phyloP scores from a whole-genome alignment of 306 rosid genomes.

The Hippophae rhamnoides region DNA sequence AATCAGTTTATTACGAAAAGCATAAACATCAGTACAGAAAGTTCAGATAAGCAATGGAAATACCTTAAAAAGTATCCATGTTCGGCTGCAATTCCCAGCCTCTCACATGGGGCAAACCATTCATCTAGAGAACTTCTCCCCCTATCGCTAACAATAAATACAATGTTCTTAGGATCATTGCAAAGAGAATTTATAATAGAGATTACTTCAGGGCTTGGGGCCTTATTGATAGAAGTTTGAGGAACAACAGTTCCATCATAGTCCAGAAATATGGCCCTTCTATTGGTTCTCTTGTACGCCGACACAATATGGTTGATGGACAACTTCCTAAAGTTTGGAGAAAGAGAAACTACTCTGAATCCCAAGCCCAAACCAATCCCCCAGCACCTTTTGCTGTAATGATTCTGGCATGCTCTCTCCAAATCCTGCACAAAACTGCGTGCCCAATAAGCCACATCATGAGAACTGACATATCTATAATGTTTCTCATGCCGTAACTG shows the following conservation, averaged over 20 bases:
- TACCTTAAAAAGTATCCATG: conserved; percentile 84
- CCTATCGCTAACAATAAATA: conserved; percentile 81
- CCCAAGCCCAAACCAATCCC: conserved; percentile 71
- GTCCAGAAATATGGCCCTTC: conserved; percentile 79
- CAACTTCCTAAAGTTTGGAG: conserved; percentile 78
- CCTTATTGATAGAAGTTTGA: conserved; percentile 41
- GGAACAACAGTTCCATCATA: conserved; percentile 84
- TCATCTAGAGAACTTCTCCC: conserved; percentile 47
- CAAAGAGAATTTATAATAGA: conserved; percentile 58
- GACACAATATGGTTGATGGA: conserved; percentile 49
- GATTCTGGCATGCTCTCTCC: conserved; percentile 66
- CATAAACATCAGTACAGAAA: neutral
- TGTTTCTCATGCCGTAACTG: conserved; percentile 71
- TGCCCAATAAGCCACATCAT: conserved; percentile 81
- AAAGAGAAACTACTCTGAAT: conserved; percentile 68
- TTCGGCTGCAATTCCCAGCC: conserved; percentile 88
- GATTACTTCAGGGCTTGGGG: conserved; percentile 53
- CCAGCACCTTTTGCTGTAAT: conserved; percentile 54
- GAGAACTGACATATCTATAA: conserved; percentile 68
- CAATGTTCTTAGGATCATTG: conserved; percentile 58
- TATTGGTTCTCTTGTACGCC: conserved; percentile 48
- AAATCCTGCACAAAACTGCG: conserved; percentile 57
- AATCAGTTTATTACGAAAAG: neutral
- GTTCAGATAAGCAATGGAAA: neutral
- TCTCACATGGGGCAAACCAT: conserved; percentile 66